phyloP scores from a whole-genome alignment of 495 filamentous ascomycete genomes.

The Penicillium argentinense region DNA sequence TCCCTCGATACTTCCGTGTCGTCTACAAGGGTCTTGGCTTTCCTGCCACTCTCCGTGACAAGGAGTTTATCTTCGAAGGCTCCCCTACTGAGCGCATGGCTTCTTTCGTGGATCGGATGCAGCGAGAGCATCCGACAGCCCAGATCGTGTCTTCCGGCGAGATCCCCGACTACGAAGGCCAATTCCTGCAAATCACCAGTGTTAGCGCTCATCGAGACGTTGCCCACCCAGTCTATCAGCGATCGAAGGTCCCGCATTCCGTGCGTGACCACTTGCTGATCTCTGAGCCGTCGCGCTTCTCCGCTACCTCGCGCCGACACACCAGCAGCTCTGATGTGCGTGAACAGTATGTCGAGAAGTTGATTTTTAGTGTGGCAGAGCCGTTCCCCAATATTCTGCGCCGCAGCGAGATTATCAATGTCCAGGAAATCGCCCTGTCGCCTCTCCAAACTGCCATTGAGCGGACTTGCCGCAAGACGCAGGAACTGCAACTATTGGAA shows the following conservation, averaged over 20 bases:
- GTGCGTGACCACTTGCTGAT: constrained; percentile 84
- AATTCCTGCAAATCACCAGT: constrained; percentile 82
- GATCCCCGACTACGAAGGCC: constrained; percentile 83
- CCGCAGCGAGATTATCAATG: constrained; percentile 76
- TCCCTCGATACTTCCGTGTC: constrained; percentile 89
- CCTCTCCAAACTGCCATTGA: constrained; percentile 88
- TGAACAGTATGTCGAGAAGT: constrained; percentile 81
- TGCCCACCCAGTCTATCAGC: constrained; percentile 82
- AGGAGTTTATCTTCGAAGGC: constrained; percentile 90
- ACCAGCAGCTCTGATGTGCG: constrained; percentile 62
- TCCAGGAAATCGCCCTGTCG: constrained; percentile 63
- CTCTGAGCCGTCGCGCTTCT: constrained; percentile 69
- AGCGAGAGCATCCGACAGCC: constrained; percentile 84
- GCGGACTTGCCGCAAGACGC: constrained; percentile 85
- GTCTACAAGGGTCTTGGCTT: constrained; percentile 91
- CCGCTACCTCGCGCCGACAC: constrained; percentile 66
- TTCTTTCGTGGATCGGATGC: constrained; percentile 88
- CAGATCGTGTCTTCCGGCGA: constrained; percentile 73
- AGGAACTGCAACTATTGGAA: constrained; percentile 75
- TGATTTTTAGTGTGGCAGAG: constrained; percentile 79
- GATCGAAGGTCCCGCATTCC: constrained; percentile 75
- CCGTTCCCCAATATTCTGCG: constrained; percentile 89
- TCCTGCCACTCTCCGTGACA: constrained; percentile 74
- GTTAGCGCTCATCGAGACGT: constrained; percentile 82
- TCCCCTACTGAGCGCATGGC: constrained; percentile 71